Evolutionary conservation across 768 basidiomycete species (phyloP), one percentile per base, ranked within the genome.

Genomic region (Auricularia sp.): DNA sequence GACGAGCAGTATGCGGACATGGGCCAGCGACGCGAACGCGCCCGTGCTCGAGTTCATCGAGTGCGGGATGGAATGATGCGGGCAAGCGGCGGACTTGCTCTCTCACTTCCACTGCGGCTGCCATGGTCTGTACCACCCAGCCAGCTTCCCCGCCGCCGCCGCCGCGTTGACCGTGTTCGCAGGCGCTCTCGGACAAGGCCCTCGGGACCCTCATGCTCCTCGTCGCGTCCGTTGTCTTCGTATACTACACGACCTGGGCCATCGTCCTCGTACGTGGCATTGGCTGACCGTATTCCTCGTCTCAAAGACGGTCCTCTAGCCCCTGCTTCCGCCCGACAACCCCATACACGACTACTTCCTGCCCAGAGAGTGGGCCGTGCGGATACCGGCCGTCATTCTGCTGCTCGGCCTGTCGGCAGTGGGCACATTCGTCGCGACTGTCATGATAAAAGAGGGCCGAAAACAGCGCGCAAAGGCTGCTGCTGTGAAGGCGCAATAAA

Each of bases 231-330:
- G 74, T 85, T 54, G 83, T 90, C 43, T 96, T 96, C 77, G 77
- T 82, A 10, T 98, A 98, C 74, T 98, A 98, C 74, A 93, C 95
- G 1, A 80, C 83, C 34, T 98, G 95, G 95, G 87, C 93, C 14
- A 81, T 97, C 63, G 77, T 98, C 61, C 82, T 95, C 63, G 94
- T 93, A 68, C 70, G 88, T 70, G 3, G 44, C 51, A 47, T 42
- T 44, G 62, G n/a, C 62, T 7, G 62, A 42, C 66, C 61, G 68
- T 65, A 64, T 62, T 62, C 39, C 51, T 68, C 53, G 61, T 64
- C 60, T 64, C 47, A 42, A 8, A 7, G 7, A 8, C 8, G 39
- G 64, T 65, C n/a, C 65, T 47, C 63, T 65, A 78, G 77, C 95
- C 95, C 5, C 93, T 97, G 79, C 85, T 97, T 66, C 87, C 91